Evolutionary conservation across 2,329 filamentous ascomycete genomes (phyloP).

Genomic region (Grosmannia serpens): DNA sequence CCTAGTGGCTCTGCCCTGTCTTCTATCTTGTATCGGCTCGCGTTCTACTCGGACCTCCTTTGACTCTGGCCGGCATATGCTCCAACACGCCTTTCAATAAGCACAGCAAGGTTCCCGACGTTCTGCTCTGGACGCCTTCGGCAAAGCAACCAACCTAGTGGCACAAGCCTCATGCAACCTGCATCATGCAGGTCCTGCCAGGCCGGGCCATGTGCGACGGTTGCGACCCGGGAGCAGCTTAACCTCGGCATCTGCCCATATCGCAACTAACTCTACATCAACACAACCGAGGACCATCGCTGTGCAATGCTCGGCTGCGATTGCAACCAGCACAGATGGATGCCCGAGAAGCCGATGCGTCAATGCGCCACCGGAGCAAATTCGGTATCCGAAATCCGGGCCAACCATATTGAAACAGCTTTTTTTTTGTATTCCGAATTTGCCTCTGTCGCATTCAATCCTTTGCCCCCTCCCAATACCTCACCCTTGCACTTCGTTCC

Average conservation of each 20-base stretch:
- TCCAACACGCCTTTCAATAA: background rate
- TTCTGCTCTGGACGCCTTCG: background rate
- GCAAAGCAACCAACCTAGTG: slow-evolving; percentile 7
- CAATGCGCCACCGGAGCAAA: background rate
- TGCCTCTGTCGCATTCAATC: background rate
- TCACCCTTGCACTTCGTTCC: no score
- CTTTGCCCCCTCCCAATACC: background rate
- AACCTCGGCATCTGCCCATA: background rate
- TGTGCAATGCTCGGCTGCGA: background rate
- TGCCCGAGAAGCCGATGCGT: background rate
- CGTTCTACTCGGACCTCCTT: background rate
- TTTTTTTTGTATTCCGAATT: background rate
- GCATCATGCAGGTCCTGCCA: slow-evolving; percentile 15
- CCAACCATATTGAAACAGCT: background rate
- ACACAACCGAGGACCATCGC: background rate
- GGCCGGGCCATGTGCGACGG: background rate
- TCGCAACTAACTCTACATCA: no score
- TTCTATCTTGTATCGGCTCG: background rate
- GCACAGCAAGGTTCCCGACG: background rate
- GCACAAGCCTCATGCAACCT: slow-evolving; percentile 16
- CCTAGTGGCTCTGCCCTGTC: background rate
- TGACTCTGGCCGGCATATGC: background rate
- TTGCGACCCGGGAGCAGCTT: background rate
- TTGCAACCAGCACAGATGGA: background rate
- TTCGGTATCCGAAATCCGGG: background rate